Evolutionary conservation across 1,139 yeast species (phyloP).

Genomic region (Pichia sp.): DNA sequence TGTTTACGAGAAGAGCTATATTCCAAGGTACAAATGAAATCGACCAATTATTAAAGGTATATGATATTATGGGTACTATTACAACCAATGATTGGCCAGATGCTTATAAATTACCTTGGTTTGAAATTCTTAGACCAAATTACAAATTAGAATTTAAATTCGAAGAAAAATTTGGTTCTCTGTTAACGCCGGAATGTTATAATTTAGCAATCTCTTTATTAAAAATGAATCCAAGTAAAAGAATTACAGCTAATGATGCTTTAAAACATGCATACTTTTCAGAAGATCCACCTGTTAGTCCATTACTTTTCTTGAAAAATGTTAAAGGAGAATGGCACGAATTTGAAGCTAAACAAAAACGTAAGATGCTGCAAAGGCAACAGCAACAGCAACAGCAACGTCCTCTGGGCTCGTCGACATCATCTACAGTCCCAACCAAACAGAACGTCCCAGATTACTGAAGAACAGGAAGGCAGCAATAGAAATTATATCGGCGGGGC

Average conservation of each 20-base stretch:
- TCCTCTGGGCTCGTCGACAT: no score
- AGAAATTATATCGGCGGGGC: no score
- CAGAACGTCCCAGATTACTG: no score
- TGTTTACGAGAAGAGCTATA: conserved; percentile 67
- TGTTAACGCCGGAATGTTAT: conserved; percentile 50
- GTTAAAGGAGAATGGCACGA: conserved; percentile 92
- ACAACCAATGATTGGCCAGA: conserved; percentile 70
- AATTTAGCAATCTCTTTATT: conserved; percentile 62
- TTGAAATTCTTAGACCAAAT: conserved; percentile 69
- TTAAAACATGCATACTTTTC: conserved; percentile 62
- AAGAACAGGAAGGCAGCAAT: no score
- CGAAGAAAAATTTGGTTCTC: conserved; percentile 37
- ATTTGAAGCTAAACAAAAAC: conserved; percentile 83
- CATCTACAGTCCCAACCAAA: conserved; percentile 4
- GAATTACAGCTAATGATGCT: conserved; percentile 61
- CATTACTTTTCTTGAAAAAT: conserved; percentile 47
- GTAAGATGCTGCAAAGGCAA: conserved; percentile 54
- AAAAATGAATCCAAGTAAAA: conserved; percentile 57
- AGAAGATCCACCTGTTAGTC: conserved; percentile 60
- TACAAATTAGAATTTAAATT: conserved; percentile 45
- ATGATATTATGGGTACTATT: conserved; percentile 85
- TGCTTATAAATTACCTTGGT: conserved; percentile 81
- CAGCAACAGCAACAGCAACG: conserved; percentile 22
- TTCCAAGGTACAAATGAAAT: conserved; percentile 90
- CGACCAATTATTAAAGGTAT: conserved; percentile 71